Evolutionary conservation across 495 filamentous ascomycete species (phyloP).

Genomic region (Cercophora sp.): DNA sequence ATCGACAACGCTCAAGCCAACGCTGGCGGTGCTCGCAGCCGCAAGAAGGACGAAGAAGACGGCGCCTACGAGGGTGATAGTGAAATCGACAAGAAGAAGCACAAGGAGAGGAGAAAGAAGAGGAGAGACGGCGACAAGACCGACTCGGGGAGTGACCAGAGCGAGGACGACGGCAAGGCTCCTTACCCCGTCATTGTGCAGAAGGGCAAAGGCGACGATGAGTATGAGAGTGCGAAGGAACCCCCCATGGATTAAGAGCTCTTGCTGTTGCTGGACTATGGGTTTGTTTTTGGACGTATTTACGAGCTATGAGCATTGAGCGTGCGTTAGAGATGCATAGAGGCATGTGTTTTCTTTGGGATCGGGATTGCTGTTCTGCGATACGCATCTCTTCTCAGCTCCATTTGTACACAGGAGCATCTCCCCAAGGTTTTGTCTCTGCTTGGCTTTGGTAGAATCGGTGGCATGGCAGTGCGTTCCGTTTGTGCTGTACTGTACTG

Average conservation of each 20-base stretch:
- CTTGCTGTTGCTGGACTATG: too few species aligned
- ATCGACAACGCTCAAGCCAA: conserved; percentile 50
- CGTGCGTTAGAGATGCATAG: too few species aligned
- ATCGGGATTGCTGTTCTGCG: too few species aligned
- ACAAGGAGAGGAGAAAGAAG: conserved; percentile 18
- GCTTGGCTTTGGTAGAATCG: too few species aligned
- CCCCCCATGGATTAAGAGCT: background rate
- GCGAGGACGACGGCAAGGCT: conserved; percentile 22
- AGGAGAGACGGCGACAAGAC: conserved; percentile 15
- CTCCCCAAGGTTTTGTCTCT: too few species aligned
- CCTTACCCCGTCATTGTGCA: conserved; percentile 31
- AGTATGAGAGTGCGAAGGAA: conserved; percentile 31
- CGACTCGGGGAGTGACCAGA: conserved; percentile 17
- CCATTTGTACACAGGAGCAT: too few species aligned
- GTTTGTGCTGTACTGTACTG: too few species aligned
- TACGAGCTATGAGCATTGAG: too few species aligned
- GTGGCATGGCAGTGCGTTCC: too few species aligned
- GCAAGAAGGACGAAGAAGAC: conserved; percentile 25
- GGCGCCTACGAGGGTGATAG: conserved; percentile 34
- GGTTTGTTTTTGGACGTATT: too few species aligned
- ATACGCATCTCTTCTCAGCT: too few species aligned
- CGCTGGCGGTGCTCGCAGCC: conserved; percentile 38
- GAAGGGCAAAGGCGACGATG: conserved; percentile 34
- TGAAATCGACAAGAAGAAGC: conserved; percentile 24
- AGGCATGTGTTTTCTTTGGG: too few species aligned